phyloP scores from a whole-genome alignment of 1,139 yeast genomes.

The Geotrichum siamense region DNA sequence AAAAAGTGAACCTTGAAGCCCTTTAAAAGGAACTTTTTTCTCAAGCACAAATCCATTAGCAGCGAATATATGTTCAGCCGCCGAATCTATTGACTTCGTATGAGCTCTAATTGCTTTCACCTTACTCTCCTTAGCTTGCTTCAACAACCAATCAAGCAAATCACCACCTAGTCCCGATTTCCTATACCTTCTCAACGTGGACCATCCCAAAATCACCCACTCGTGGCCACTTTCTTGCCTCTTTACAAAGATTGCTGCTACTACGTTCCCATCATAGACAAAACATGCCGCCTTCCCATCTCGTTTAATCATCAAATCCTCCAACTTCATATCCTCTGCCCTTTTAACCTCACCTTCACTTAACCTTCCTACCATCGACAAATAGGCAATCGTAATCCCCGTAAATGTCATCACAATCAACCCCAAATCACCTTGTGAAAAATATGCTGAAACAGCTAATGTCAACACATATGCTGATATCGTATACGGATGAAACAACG shows the following conservation, averaged over 20 bases:
- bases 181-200: slow-evolving; percentile 24
- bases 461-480: slow-evolving; percentile 10
- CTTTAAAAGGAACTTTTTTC: slow-evolving; percentile 1
- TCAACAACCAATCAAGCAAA: slow-evolving; percentile 20
- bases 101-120: slow-evolving; percentile 14
- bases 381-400: slow-evolving; percentile 21
- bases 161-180: slow-evolving; percentile 26
- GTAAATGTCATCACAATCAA: slow-evolving; percentile 17
- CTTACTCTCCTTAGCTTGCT: slow-evolving; percentile 13
- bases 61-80: slow-evolving; percentile 19
- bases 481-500: slow-evolving; percentile 16
- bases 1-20: slow-evolving; percentile 9
- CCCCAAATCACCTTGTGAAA: slow-evolving; percentile 17
- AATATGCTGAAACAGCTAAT: slow-evolving; percentile 1
- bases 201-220: slow-evolving; percentile 21
- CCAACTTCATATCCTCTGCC: slow-evolving; percentile 15
- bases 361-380: slow-evolving; percentile 21
- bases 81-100: slow-evolving; percentile 19
- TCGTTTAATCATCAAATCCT: not conserved
- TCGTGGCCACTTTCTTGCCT: slow-evolving; percentile 8
- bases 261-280: slow-evolving; percentile 21
- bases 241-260: slow-evolving; percentile 20
- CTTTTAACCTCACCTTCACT: slow-evolving; percentile 18
- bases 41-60: slow-evolving; percentile 19
- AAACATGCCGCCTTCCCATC: slow-evolving; percentile 19